Conservation (phyloP, 148 eudicot species). For the Rhododendron ferrugineum region DNA sequence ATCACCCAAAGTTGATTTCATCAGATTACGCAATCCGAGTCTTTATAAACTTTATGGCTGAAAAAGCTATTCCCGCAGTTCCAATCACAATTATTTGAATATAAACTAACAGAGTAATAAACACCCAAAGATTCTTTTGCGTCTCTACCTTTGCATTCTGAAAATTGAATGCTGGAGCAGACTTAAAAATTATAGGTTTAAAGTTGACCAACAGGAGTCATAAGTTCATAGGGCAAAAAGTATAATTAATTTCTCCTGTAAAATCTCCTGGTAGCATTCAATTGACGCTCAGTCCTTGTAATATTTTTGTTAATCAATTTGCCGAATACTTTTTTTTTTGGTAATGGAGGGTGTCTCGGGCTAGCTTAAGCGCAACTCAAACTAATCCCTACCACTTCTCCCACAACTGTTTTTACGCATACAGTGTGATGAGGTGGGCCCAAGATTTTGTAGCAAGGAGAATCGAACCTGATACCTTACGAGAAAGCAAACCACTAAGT, state of each 20-base stretch:
- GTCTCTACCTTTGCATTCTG: neutral
- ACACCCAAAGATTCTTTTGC: neutral
- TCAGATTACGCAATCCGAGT: neutral
- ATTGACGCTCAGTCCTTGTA: too few species aligned
- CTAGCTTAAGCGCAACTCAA: too few species aligned
- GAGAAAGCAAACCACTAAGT: too few species aligned
- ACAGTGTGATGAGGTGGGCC: neutral
- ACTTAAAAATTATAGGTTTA: neutral
- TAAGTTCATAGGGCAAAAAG: neutral
- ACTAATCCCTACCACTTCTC: neutral
- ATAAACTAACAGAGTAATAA: neutral
- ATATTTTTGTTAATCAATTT: too few species aligned
- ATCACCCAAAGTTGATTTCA: neutral
- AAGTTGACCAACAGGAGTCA: neutral
- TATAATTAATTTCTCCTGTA: neutral
- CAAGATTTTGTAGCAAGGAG: neutral
- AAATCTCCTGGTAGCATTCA: neutral
- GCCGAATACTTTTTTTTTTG: too few species aligned
- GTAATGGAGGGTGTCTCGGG: neutral
- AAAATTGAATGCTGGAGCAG: neutral
- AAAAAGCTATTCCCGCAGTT: neutral
- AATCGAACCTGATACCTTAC: too few species aligned
- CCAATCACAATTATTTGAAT: neutral
- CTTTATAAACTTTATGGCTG: neutral
- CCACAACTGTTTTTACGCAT: too few species aligned